These are phyloP conservation scores for Seiridium cupressi DNA, from an alignment of 2,329 filamentous ascomycete genomes.

Conservation along the genomic window DNA sequence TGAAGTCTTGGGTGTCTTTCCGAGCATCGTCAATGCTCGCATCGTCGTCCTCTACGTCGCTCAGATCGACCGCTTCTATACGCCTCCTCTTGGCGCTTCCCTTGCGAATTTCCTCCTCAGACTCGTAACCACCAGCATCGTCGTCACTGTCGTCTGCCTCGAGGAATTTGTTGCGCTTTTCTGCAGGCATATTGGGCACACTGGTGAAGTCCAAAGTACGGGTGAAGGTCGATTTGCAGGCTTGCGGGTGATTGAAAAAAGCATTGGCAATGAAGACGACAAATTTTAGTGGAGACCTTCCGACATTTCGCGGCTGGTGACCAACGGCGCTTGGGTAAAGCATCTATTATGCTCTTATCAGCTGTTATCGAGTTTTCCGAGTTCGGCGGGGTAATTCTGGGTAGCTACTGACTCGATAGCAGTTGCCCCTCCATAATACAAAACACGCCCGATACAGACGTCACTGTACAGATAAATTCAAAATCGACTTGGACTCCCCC, in stretches of 20 bases:
- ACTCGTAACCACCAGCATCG: conserved; percentile 62
- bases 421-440: conserved; percentile 4
- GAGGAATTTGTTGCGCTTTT: conserved; percentile 73
- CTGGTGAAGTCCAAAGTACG: too few relatives aligned
- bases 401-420: background rate
- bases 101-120: conserved; percentile 65
- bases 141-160: conserved; percentile 60
- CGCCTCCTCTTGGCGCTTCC: conserved; percentile 57
- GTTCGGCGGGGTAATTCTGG: conserved; percentile 5
- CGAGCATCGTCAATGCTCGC: conserved; percentile 29
- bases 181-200: conserved; percentile 53
- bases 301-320: background rate
- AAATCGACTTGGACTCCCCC: background rate
- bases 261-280: background rate
- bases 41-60: conserved; percentile 25
- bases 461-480: background rate
- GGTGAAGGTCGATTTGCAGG: too few relatives aligned
- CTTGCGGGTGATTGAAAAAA: background rate
- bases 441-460: background rate
- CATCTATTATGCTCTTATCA: conserved; percentile 4
- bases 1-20: conserved; percentile 19
- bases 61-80: conserved; percentile 23
- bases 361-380: conserved; percentile 7
- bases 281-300: conserved; percentile 1
- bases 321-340: conserved; percentile 2